A percentile compares a stretch with the other conserved stretches of the same genome.
phyloP scores from a whole-genome alignment of 352 stramenopile species.

The Thraustochytrium sp. region DNA sequence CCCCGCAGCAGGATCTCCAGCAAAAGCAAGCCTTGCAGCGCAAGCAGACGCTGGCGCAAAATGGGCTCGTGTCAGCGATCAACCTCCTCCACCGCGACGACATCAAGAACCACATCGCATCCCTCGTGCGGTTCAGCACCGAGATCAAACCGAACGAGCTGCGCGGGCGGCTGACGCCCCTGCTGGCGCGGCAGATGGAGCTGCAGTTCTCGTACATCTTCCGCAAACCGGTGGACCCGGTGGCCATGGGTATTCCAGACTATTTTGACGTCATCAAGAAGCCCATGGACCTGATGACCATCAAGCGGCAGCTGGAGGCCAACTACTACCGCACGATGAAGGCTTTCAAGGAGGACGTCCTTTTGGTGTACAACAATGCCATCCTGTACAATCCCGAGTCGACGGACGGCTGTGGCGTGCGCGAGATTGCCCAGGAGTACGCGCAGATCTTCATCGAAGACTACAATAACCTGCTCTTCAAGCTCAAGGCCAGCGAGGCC shows the following conservation, averaged over 20 bases:
- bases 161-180: background rate
- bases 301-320: conserved; percentile 53
- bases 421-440: conserved; percentile 82
- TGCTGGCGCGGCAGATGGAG: background rate
- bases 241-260: conserved; percentile 90
- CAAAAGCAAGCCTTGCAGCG: background rate
- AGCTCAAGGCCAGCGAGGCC: conserved; percentile 65
- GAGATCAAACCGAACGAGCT: conserved; percentile 34
- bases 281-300: conserved; percentile 62
- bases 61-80: background rate
- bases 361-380: conserved; percentile 80
- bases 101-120: conserved; percentile 40
- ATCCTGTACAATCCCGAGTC: conserved; percentile 90
- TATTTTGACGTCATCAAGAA: conserved; percentile 93
- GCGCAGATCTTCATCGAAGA: conserved; percentile 84
- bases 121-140: conserved; percentile 13
- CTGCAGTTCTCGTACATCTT: conserved; percentile 30
- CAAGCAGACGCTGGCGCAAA: background rate
- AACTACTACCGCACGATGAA: conserved; percentile 65
- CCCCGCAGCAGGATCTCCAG: too few species aligned
- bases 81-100: conserved; percentile 36
- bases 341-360: conserved; percentile 68
- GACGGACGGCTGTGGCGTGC: conserved; percentile 72
- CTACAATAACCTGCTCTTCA: conserved; percentile 57
- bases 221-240: conserved; percentile 84